Evolutionary conservation across 1,284 basidiomycete genomes (phyloP).

Genomic region (Coniferiporia sulphurascens): DNA sequence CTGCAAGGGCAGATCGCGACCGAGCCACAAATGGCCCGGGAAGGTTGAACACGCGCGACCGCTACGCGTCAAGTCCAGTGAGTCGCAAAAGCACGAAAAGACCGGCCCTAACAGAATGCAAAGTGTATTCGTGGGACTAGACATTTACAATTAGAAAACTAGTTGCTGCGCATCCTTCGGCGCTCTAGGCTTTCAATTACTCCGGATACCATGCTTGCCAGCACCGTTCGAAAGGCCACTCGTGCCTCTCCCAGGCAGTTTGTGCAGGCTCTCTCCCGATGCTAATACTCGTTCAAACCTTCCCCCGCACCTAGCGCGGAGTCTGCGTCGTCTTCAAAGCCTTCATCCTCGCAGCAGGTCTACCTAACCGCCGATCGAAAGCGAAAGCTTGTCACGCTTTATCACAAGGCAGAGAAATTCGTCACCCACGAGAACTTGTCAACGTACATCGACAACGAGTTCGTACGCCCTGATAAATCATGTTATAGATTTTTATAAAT

Average conservation of each 20-base stretch:
- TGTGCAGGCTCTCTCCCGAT: neutral
- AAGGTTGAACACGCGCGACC: too few relatives aligned
- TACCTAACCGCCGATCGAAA: slow-evolving; percentile 17
- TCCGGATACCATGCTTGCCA: neutral
- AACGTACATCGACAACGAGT: slow-evolving; percentile 12
- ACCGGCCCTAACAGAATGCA: neutral
- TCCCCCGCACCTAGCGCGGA: neutral
- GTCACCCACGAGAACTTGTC: slow-evolving; percentile 15
- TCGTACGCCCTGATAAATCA: neutral
- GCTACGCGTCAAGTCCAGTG: too few relatives aligned
- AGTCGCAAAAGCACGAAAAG: neutral
- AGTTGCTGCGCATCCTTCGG: too few relatives aligned
- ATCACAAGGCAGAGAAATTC: slow-evolving; percentile 16
- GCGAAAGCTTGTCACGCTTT: slow-evolving; percentile 17
- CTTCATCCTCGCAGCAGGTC: neutral
- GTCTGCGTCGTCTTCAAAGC: neutral
- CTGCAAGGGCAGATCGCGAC: too few relatives aligned
- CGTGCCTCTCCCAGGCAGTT: neutral
- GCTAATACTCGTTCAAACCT: neutral
- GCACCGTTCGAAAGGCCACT: neutral
- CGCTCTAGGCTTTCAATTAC: too few relatives aligned
- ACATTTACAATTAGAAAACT: neutral
- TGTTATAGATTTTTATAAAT: too few relatives aligned
- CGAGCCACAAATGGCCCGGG: too few relatives aligned
- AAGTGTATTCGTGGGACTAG: neutral